phyloP scores from a whole-genome alignment of 2,329 filamentous ascomycete genomes.

The Claviceps sp. region DNA sequence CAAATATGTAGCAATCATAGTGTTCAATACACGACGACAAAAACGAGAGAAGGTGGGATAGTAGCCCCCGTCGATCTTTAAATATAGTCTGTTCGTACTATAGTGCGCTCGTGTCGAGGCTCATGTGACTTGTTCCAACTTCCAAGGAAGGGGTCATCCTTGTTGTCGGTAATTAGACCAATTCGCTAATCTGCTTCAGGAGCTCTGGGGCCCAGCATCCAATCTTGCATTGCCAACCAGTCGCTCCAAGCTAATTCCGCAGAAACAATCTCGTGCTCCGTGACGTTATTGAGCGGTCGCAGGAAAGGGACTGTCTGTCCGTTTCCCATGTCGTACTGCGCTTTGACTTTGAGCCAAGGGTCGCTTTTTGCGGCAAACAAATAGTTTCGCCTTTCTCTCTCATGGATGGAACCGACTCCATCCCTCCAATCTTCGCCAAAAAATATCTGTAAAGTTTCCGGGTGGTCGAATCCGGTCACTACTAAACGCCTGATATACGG shows the following conservation, averaged over 20 bases:
- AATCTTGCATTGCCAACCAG: conserved; percentile 95
- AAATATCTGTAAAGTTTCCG: conserved; percentile 81
- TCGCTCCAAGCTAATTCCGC: conserved; percentile 85
- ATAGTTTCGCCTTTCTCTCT: conserved; percentile 85
- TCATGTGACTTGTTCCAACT: too few species aligned
- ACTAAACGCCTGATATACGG: conserved; percentile 86
- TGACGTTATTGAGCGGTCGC: conserved; percentile 63
- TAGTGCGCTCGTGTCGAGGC: neutral
- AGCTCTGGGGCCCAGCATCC: conserved; percentile 84
- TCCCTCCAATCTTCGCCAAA: conserved; percentile 86
- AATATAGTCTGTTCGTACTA: neutral
- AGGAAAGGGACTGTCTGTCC: conserved; percentile 81
- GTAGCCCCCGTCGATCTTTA: neutral
- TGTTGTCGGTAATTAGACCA: neutral
- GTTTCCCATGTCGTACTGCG: conserved; percentile 75
- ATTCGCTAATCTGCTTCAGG: conserved; percentile 26
- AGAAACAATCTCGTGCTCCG: conserved; percentile 65
- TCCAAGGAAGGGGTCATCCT: too few species aligned
- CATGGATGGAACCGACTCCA: conserved; percentile 71
- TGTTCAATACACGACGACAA: neutral
- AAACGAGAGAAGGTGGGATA: neutral
- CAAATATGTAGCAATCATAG: neutral
- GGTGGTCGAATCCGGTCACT: conserved; percentile 80
- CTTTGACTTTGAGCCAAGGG: conserved; percentile 79
- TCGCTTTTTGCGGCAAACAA: conserved; percentile 90